Evolutionary conservation across 108 stramenopile genomes (phyloP).

Genomic region (Nitzschia putrida): DNA sequence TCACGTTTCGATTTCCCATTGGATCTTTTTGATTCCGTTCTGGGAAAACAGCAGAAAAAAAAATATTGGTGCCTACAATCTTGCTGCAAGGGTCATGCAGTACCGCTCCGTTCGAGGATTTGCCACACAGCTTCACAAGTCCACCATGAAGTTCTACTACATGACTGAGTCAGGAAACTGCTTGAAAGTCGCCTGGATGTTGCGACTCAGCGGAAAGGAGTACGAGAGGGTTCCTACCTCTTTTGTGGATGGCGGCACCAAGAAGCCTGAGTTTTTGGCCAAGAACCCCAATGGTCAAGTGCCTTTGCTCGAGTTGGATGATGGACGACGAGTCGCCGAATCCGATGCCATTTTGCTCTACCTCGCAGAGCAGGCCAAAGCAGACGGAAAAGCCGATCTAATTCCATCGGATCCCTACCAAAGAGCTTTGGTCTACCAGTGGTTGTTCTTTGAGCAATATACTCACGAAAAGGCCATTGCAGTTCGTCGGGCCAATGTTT

Average conservation of each 20-base stretch:
- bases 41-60: too few species aligned
- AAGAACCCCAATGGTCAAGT: constrained; percentile 20
- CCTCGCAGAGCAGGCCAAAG: background rate
- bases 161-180: constrained; percentile 8
- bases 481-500: constrained; percentile 18
- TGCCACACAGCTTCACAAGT: too few species aligned
- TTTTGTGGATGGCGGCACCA: constrained; percentile 5
- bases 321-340: background rate
- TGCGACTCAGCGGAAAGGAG: background rate
- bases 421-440: background rate
- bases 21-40: too few species aligned
- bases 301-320: constrained; percentile 11
- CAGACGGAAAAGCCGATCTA: background rate
- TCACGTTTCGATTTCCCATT: too few species aligned
- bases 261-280: constrained; percentile 6
- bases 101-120: too few species aligned
- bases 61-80: too few species aligned
- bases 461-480: constrained; percentile 17
- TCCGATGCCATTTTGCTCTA: background rate
- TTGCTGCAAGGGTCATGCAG: too few species aligned
- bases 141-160: constrained; percentile 3
- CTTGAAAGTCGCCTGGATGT: constrained; percentile 13
- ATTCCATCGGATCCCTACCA: constrained; percentile 3
- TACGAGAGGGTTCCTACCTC: background rate
- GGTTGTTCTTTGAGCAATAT: constrained; percentile 25